Conservation (phyloP, 768 basidiomycete species). For the Boletus pseudo-olivaceus region DNA sequence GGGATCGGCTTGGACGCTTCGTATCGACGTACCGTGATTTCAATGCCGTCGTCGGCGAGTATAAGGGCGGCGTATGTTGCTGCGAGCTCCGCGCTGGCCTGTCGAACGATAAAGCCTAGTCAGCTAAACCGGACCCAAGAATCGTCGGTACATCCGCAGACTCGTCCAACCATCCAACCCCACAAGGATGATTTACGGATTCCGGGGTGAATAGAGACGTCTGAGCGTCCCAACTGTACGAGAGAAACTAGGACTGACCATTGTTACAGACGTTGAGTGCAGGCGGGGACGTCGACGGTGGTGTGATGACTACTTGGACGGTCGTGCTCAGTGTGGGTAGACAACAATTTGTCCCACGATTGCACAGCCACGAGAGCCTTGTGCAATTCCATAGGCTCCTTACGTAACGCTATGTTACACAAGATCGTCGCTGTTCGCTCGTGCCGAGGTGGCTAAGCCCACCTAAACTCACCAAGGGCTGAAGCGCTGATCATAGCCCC, state of each 20-base stretch:
- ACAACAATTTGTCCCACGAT: constrained; percentile 10
- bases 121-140: constrained; percentile 4
- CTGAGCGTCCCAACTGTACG: not conserved
- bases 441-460: no score
- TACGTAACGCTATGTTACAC: no score
- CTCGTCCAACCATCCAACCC: constrained; percentile 19
- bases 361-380: constrained; percentile 14
- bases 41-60: constrained; percentile 94
- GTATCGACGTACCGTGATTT: constrained; percentile 81
- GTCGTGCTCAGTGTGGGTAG: not conserved
- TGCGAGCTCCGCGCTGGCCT: constrained; percentile 76
- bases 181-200: not conserved
- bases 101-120: constrained; percentile 3
- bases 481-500: not conserved
- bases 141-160: constrained; percentile 9
- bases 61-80: constrained; percentile 97
- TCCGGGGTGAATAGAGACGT: not conserved
- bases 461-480: no score
- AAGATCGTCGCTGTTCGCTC: no score
- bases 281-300: constrained; percentile 15
- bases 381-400: no score
- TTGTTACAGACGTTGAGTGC: constrained; percentile 13
- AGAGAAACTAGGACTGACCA: constrained; percentile 21
- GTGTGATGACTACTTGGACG: constrained; percentile 1
- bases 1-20: not conserved